phyloP scores from a whole-genome alignment of 106 monocot genomes.

The Chionographis japonica region DNA sequence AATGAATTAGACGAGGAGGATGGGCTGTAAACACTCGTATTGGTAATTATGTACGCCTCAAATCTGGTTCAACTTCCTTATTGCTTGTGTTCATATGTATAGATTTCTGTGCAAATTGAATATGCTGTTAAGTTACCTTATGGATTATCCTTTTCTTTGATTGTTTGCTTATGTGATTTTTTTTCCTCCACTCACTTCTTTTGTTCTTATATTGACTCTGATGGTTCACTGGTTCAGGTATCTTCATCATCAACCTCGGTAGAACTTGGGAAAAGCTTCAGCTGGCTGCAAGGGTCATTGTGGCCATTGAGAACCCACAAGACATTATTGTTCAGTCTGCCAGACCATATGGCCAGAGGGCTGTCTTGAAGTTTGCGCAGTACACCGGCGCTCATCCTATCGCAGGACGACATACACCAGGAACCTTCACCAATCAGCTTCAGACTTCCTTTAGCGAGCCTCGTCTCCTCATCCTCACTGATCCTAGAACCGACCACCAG shows the following conservation, averaged over 20 bases:
- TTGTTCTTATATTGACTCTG: too few species aligned
- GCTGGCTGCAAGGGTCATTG: slow-evolving; percentile 15
- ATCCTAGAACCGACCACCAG: slow-evolving; percentile 54
- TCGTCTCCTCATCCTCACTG: slow-evolving; percentile 43
- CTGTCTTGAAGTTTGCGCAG: slow-evolving; percentile 48
- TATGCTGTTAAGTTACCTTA: too few species aligned
- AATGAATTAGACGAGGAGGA: too few species aligned
- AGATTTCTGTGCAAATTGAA: too few species aligned
- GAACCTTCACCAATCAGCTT: slow-evolving; percentile 45
- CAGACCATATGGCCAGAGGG: slow-evolving; percentile 48
- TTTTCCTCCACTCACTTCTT: too few species aligned
- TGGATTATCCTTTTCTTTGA: too few species aligned
- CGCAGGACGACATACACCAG: slow-evolving; percentile 44
- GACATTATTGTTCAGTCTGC: slow-evolving; percentile 49
- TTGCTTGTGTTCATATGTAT: too few species aligned
- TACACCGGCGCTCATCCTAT: slow-evolving; percentile 48
- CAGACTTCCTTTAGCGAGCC: slow-evolving; percentile 48
- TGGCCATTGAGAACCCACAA: slow-evolving; percentile 19
- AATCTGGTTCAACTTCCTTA: too few species aligned
- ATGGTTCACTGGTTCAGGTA: slow-evolving; percentile 6
- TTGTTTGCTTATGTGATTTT: too few species aligned
- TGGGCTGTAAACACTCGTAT: too few species aligned
- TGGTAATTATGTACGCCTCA: too few species aligned
- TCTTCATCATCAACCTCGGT: slow-evolving; percentile 27
- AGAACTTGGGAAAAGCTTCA: slow-evolving; percentile 24